Evolutionary conservation across 116 monocot genomes (phyloP).

Genomic region (Posidonia oceanica): DNA sequence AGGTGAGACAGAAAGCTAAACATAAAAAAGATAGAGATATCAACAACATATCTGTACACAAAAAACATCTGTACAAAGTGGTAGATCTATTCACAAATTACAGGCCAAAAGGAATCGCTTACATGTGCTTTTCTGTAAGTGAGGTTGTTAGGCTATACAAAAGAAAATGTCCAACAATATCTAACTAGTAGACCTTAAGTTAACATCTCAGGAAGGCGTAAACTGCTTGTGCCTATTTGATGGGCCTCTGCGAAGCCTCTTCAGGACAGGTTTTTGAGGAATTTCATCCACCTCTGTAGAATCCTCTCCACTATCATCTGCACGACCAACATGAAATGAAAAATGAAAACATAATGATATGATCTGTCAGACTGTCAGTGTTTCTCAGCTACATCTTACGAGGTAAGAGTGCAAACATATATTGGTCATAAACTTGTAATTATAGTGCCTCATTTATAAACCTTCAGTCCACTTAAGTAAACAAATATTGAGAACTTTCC

Average conservation of each 20-base stretch:
- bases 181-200: too few relatives aligned
- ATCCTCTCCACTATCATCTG: constrained; percentile 2
- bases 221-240: not conserved
- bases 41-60: too few relatives aligned
- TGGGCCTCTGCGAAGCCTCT: constrained; percentile 4
- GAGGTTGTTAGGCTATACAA: too few relatives aligned
- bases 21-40: too few relatives aligned
- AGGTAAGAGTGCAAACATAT: not conserved
- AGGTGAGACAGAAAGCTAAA: too few relatives aligned
- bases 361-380: not conserved
- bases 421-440: not conserved
- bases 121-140: too few relatives aligned
- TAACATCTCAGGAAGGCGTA: too few relatives aligned
- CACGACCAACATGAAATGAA: not conserved
- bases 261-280: not conserved
- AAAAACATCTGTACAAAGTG: too few relatives aligned
- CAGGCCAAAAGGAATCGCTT: too few relatives aligned
- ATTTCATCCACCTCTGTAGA: not conserved
- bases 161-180: too few relatives aligned
- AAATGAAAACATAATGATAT: not conserved
- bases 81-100: too few relatives aligned
- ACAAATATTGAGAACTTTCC: not conserved
- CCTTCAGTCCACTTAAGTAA: not conserved
- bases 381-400: too few relatives aligned
- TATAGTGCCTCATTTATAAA: not conserved